These are phyloP conservation scores for Pythium aristosporum DNA, from an alignment of 352 stramenopile genomes.

Conservation along the genomic window DNA sequence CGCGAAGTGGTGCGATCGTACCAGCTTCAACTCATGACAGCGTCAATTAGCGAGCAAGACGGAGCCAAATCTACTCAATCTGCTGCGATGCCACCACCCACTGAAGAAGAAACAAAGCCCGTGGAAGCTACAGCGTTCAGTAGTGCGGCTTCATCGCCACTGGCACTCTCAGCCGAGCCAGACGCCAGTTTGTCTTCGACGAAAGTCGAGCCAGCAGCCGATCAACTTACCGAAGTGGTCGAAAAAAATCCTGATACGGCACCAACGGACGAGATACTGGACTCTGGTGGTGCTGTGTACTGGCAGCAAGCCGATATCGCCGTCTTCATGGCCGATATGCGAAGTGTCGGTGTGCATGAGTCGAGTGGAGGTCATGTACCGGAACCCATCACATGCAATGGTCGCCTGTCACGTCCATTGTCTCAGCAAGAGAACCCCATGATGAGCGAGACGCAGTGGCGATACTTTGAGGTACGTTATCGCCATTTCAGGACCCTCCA, in stretches of 20 bases:
- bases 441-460: conserved; percentile 70
- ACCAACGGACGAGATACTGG: conserved; percentile 1
- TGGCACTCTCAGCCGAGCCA: neutral
- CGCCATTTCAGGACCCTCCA: neutral
- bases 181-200: neutral
- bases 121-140: neutral
- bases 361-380: conserved; percentile 30
- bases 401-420: conserved; percentile 47
- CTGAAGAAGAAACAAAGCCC: neutral
- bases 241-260: neutral
- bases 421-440: conserved; percentile 49
- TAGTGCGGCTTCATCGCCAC: neutral
- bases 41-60: neutral
- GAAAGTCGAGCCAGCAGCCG: neutral
- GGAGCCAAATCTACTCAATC: neutral
- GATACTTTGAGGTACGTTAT: conserved; percentile 49
- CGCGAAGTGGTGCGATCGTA: conserved; percentile 55
- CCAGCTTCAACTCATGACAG: conserved; percentile 46
- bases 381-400: conserved; percentile 61
- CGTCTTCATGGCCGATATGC: conserved; percentile 63
- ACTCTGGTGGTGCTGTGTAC: conserved; percentile 14
- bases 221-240: neutral
- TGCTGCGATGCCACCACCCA: neutral
- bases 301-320: conserved; percentile 45
- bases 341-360: conserved; percentile 4